A percentile compares a stretch with the other conserved stretches of the same genome.
These are phyloP conservation scores for Cryptococcus sp. DNA, from an alignment of 1,284 basidiomycete species.

Conservation along the genomic window DNA sequence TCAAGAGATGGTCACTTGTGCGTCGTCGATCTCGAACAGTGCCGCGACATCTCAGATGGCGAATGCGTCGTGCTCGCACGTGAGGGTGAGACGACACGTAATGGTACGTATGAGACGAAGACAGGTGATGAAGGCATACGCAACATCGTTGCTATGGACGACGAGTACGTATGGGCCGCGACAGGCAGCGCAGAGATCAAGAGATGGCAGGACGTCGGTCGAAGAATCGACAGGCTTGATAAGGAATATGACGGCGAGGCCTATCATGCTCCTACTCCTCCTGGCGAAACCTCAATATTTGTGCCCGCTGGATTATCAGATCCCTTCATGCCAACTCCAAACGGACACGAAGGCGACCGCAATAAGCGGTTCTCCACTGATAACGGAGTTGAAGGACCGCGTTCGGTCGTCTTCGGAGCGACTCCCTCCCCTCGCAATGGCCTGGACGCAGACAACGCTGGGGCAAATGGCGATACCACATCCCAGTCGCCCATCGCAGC, in stretches of 20 bases:
- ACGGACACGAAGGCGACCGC: constrained; percentile 16
- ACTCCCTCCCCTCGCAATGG: constrained; percentile 20
- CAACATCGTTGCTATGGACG: constrained; percentile 80
- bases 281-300: constrained; percentile 8
- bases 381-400: constrained; percentile 11
- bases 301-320: constrained; percentile 15
- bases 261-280: constrained; percentile 14
- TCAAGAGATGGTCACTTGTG: constrained; percentile 88
- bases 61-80: constrained; percentile 83
- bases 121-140: constrained; percentile 71
- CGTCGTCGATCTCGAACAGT: constrained; percentile 83
- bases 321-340: constrained; percentile 26
- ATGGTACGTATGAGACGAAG: constrained; percentile 35
- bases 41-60: constrained; percentile 77
- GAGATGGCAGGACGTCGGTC: constrained; percentile 69
- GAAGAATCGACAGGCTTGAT: constrained; percentile 62
- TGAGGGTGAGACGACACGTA: constrained; percentile 55
- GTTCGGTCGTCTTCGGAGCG: constrained; percentile 45
- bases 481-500: constrained; percentile 1
- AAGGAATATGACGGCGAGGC: constrained; percentile 40
- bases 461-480: background rate
- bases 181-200: constrained; percentile 76
- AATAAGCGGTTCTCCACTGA: constrained; percentile 32
- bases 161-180: constrained; percentile 88
- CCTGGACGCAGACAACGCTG: background rate